A percentile compares a stretch with the other conserved stretches of the same genome.
These are phyloP conservation scores for Sherardia arvensis DNA, from an alignment of 257 asterid genomes.

Conservation along the genomic window DNA sequence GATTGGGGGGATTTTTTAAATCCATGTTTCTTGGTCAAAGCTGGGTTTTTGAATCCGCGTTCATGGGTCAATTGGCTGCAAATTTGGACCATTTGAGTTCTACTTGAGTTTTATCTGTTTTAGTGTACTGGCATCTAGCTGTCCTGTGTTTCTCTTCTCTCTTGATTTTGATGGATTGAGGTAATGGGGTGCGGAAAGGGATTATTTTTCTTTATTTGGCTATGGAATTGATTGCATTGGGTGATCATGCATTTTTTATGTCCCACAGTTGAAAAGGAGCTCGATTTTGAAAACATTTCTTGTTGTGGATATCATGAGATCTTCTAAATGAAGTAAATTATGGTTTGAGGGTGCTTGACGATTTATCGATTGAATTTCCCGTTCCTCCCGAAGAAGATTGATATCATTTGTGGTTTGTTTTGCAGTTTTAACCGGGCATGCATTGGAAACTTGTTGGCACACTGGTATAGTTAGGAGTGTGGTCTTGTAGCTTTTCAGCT, in stretches of 20 bases:
- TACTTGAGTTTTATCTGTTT: neutral
- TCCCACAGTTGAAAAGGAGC: neutral
- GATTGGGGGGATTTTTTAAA: constrained; percentile 5
- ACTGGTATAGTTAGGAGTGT: constrained; percentile 2
- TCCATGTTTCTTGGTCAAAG: neutral
- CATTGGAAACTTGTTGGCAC: constrained; percentile 23
- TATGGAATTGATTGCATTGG: neutral
- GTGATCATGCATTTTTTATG: constrained; percentile 3
- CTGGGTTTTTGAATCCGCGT: neutral
- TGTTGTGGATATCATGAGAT: neutral
- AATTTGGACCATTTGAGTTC: neutral
- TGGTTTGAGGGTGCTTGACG: neutral
- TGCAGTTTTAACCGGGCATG: constrained; percentile 32
- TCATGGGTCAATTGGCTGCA: neutral
- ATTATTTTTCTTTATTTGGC: neutral
- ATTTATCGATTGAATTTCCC: neutral
- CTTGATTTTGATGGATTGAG: neutral
- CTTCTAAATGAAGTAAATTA: neutral
- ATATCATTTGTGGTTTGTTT: constrained; percentile 17
- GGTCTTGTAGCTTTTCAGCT: constrained; percentile 16
- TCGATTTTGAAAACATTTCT: neutral
- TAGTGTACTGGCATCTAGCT: constrained; percentile 2
- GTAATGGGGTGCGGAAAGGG: neutral
- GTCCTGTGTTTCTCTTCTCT: neutral
- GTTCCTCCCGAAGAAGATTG: constrained; percentile 6